These are phyloP conservation scores for Boeremia lycopersici DNA, from an alignment of 2,329 filamentous ascomycete species.

Conservation along the genomic window DNA sequence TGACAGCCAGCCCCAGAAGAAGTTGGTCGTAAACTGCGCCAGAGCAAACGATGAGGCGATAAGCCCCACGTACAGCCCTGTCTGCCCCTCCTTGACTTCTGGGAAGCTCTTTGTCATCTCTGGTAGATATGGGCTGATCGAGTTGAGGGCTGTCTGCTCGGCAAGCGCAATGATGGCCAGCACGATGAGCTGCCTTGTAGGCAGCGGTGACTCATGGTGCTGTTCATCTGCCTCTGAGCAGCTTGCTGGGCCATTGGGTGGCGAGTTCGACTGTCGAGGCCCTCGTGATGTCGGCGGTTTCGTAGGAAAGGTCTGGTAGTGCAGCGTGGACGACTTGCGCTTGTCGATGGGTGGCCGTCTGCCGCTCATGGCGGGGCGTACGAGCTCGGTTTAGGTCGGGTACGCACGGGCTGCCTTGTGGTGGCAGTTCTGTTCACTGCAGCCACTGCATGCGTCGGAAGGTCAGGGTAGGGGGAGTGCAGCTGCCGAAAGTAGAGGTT, in stretches of 20 bases:
- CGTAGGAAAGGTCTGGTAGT: constrained; percentile 83
- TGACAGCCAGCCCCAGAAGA: constrained; percentile 86
- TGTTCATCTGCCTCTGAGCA: constrained; percentile 44
- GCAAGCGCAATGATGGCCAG: constrained; percentile 87
- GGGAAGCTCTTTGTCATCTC: constrained; percentile 89
- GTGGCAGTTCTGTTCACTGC: constrained; percentile 14
- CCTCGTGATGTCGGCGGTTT: constrained; percentile 72
- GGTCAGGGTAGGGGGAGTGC: not conserved
- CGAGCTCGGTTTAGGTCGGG: not conserved
- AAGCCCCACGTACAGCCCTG: constrained; percentile 86
- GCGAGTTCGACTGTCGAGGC: constrained; percentile 51
- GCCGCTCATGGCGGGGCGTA: constrained; percentile 33
- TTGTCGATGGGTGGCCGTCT: constrained; percentile 46
- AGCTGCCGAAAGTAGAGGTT: constrained; percentile 1
- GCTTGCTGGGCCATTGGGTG: constrained; percentile 33
- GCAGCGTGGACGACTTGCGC: constrained; percentile 62
- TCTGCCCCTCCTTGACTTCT: constrained; percentile 71
- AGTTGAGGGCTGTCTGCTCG: constrained; percentile 96
- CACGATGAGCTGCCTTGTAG: constrained; percentile 79
- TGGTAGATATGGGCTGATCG: constrained; percentile 92
- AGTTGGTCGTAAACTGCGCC: constrained; percentile 90
- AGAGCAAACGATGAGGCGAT: constrained; percentile 91
- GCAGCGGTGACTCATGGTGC: constrained; percentile 73
- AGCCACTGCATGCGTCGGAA: constrained; percentile 2
- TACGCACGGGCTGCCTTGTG: constrained; percentile 26